Base-by-base conservation (phyloP, 257 asterid genomes). In the Solanum sejunctum region DNA sequence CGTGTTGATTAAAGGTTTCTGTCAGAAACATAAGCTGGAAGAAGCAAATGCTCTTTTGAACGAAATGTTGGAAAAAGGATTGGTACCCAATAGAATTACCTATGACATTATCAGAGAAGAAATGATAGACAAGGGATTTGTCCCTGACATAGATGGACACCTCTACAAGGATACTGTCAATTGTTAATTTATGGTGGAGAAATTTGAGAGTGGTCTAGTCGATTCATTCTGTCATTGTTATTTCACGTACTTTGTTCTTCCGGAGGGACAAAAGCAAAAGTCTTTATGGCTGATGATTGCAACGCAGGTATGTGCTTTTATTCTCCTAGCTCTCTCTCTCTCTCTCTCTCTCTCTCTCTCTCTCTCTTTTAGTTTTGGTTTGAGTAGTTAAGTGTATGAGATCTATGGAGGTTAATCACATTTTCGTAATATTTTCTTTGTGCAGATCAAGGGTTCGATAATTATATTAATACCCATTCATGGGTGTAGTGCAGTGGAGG, bases 41-140 rank as follows among this genome's bases (percentile, higher is more conserved):
- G 92, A 92, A 84, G 98, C 99, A 58, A 93, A 95, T 54, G 36
- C 67, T 21, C 85, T 87, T 88, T 93, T 96, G 72, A 95, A 95
- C 41, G 97, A 95, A 94, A 95, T 95, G 99, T 84, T 95, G 93
- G 99, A 93, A 92, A 96, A 91, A 85, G 99, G 99, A 63, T 85
- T 96, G 86, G 90, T 90, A 58, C 98, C 98, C 54, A 95, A 93
- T 80, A 87, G 91, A 70, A 86, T 87, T 28, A 93, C 99, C 9
- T 96, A 95, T 84, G 97, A 94, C 83, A 87, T 93, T 83, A 91
- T 96, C 82, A 90, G 90, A 83, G 93, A 91, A 88, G 93, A 89
- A 85, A 96, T 94, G 97, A 89, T 91, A 93, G 99, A 95, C 79
- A 95, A 92, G 85, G 98, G 98, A 58, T 96, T 91, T 83, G 89